These are phyloP conservation scores for Pythium aphanidermatum DNA, from an alignment of 352 stramenopile genomes.

Conservation along the genomic window DNA sequence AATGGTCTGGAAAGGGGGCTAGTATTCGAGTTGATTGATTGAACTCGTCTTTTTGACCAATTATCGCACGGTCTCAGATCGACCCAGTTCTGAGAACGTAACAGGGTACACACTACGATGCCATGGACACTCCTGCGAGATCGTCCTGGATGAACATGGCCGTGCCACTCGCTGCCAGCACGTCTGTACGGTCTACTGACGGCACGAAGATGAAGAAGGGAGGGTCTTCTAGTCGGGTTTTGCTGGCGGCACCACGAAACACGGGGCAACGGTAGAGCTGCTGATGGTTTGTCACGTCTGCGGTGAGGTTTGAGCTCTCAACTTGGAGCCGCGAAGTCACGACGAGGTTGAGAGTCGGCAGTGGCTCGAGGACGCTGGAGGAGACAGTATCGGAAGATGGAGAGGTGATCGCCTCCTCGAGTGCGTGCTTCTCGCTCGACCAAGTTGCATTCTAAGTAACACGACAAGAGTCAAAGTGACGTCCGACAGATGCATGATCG, in stretches of 20 bases:
- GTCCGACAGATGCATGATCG: background rate
- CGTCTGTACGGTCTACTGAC: slow-evolving; percentile 18
- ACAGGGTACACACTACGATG: too few species aligned
- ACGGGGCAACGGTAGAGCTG: slow-evolving; percentile 29
- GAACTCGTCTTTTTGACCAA: too few species aligned
- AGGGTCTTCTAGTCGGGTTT: slow-evolving; percentile 22
- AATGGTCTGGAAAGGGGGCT: too few species aligned
- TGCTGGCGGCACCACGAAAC: slow-evolving; percentile 23
- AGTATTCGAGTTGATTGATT: too few species aligned
- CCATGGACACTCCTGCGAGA: too few species aligned
- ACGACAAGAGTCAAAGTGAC: background rate
- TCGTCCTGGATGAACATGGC: slow-evolving; percentile 31
- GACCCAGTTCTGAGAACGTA: background rate
- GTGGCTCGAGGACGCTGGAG: background rate
- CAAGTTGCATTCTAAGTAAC: slow-evolving; percentile 30
- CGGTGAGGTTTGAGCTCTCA: background rate
- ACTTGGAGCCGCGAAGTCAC: background rate
- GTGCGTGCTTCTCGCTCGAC: slow-evolving; percentile 10
- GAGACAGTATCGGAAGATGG: background rate
- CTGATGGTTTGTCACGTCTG: background rate
- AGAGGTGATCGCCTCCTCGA: slow-evolving; percentile 10
- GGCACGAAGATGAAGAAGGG: slow-evolving; percentile 34
- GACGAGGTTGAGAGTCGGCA: slow-evolving; percentile 12
- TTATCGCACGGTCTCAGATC: too few species aligned
- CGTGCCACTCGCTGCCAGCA: slow-evolving; percentile 26